Percentiles rank a stretch among this genome's conserved stretches.
Conservation (phyloP, 371 early-diverging fungal species). For the Caulochytrium protostelioides region DNA sequence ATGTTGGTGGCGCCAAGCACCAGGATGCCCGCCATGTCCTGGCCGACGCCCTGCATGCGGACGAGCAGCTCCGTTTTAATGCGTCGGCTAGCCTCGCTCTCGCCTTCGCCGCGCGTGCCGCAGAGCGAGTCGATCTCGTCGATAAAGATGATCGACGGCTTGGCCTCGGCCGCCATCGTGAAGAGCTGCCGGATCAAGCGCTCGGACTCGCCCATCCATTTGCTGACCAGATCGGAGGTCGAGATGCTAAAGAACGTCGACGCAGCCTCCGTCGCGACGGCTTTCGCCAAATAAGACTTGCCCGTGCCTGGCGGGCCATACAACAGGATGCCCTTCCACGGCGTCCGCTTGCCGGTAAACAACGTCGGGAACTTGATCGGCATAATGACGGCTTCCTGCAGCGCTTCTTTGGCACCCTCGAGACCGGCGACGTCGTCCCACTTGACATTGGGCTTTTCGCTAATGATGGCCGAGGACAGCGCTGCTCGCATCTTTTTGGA, state of each 20-base stretch:
- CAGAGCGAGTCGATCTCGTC: slow-evolving; percentile 96
- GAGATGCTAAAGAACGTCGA: slow-evolving; percentile 89
- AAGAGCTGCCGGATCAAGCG: slow-evolving; percentile 83
- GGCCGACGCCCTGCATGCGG: slow-evolving; percentile 95
- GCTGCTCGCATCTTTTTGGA: slow-evolving; percentile 64
- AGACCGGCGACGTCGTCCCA: slow-evolving; percentile 97
- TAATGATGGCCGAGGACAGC: slow-evolving; percentile 63
- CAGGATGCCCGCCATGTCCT: slow-evolving; percentile 75
- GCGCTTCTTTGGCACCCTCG: slow-evolving; percentile 91
- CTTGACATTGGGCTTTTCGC: slow-evolving; percentile 81
- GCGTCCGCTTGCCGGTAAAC: slow-evolving; percentile 77
- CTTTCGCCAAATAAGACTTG: slow-evolving; percentile 92
- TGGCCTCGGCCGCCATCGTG: slow-evolving; percentile 74
- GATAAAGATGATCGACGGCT: slow-evolving; percentile 89
- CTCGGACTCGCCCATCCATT: slow-evolving; percentile 83
- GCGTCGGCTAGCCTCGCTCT: slow-evolving; percentile 78
- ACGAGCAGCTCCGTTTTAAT: slow-evolving; percentile 91
- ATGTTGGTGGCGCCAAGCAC: slow-evolving; percentile 93
- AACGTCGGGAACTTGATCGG: slow-evolving; percentile 93
- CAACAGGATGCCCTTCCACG: slow-evolving; percentile 91
- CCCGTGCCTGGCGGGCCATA: slow-evolving; percentile 99
- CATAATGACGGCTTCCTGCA: slow-evolving; percentile 95
- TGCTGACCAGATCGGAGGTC: slow-evolving; percentile 83
- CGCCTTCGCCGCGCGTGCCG: slow-evolving; percentile 82
- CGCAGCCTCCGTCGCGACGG: slow-evolving; percentile 87